phyloP scores from a whole-genome alignment of 106 monocot genomes.

The Dioscorea alata region DNA sequence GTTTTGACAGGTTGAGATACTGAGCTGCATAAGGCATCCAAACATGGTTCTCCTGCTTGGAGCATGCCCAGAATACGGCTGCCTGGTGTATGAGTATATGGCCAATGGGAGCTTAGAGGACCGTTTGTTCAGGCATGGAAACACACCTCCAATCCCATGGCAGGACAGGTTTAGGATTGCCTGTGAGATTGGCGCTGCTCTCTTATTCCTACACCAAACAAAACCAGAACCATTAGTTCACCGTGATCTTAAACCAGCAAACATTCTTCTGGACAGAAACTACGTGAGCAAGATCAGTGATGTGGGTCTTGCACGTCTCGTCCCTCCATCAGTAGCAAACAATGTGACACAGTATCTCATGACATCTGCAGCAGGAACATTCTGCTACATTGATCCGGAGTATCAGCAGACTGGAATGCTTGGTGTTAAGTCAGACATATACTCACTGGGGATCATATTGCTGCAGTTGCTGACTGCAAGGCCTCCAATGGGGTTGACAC shows the following conservation, averaged over 20 bases:
- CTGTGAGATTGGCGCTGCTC: slow-evolving; percentile 37
- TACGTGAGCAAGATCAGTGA: slow-evolving; percentile 55
- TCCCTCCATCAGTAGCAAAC: slow-evolving; percentile 42
- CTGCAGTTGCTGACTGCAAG: slow-evolving; percentile 51
- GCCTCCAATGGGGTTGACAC: slow-evolving; percentile 52
- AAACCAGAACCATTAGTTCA: slow-evolving; percentile 63
- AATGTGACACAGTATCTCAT: slow-evolving; percentile 50
- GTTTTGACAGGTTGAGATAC: slow-evolving; percentile 33
- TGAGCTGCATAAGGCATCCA: slow-evolving; percentile 57
- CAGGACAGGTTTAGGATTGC: slow-evolving; percentile 48
- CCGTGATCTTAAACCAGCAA: slow-evolving; percentile 51
- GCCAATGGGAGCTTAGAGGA: slow-evolving; percentile 58
- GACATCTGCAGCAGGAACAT: slow-evolving; percentile 52
- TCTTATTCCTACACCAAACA: slow-evolving; percentile 53
- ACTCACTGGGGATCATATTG: slow-evolving; percentile 53
- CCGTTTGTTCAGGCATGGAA: slow-evolving; percentile 40
- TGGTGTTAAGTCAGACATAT: slow-evolving; percentile 56
- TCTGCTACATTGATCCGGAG: slow-evolving; percentile 68
- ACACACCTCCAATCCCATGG: slow-evolving; percentile 38
- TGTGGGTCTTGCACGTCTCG: slow-evolving; percentile 47
- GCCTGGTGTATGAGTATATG: slow-evolving; percentile 56
- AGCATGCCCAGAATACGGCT: slow-evolving; percentile 54
- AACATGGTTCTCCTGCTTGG: slow-evolving; percentile 61
- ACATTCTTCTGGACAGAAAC: slow-evolving; percentile 53
- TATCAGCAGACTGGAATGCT: slow-evolving; percentile 73